phyloP scores from a whole-genome alignment of 495 filamentous ascomycete species.

The Penicillium alfredii region DNA sequence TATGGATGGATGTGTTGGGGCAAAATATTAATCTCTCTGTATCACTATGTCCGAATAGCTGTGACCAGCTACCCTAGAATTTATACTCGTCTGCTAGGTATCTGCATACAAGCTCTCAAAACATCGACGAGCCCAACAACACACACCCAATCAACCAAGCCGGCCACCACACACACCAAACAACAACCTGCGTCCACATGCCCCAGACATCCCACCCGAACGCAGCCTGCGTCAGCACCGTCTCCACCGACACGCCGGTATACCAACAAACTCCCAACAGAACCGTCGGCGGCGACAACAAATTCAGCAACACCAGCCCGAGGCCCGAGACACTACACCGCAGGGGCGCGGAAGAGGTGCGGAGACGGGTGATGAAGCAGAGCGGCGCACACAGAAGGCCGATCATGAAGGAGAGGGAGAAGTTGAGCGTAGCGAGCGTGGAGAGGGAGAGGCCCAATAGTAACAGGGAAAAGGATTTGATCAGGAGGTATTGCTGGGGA shows the following conservation, averaged over 20 bases:
- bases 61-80: too few relatives aligned
- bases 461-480: constrained; percentile 87
- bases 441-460: constrained; percentile 86
- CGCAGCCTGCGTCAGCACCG: constrained; percentile 66
- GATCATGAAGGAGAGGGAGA: constrained; percentile 81
- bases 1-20: too few relatives aligned
- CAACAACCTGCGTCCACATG: constrained; percentile 80
- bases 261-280: constrained; percentile 48
- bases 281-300: constrained; percentile 61
- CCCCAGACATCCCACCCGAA: constrained; percentile 92
- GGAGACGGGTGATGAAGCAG: constrained; percentile 57
- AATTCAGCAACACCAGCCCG: constrained; percentile 43
- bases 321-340: constrained; percentile 21
- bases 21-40: too few relatives aligned
- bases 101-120: too few relatives aligned
- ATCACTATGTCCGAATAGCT: too few relatives aligned
- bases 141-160: constrained; percentile 73
- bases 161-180: constrained; percentile 99
- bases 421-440: constrained; percentile 92
- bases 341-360: constrained; percentile 13
- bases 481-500: constrained; percentile 63
- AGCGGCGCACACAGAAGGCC: constrained; percentile 73
- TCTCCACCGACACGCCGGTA: constrained; percentile 44
- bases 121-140: constrained; percentile 39
- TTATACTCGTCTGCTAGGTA: too few relatives aligned